A percentile compares a stretch with the other conserved stretches of the same genome.
Conservation (phyloP, 371 early-diverging fungal genomes). For the Haplosporangium sp. region DNA sequence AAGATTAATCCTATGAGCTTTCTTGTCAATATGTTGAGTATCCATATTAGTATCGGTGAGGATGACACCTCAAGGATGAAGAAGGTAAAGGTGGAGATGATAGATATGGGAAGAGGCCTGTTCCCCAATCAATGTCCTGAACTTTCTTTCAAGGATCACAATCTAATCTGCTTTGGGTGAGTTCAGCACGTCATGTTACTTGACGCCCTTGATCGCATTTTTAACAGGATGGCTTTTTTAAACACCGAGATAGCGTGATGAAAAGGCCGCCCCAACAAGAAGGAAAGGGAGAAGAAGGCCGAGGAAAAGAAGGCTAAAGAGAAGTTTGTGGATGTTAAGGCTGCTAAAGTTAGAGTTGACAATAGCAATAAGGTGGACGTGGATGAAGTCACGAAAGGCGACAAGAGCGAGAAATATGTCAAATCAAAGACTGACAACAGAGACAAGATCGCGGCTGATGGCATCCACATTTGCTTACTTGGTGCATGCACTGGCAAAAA, state of each 20-base stretch:
- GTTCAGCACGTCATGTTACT: too few relatives aligned
- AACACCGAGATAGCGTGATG: neutral
- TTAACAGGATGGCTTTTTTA: too few relatives aligned
- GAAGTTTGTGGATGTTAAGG: neutral
- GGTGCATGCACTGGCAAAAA: neutral
- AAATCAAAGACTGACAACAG: neutral
- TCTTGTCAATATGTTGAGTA: constrained; percentile 6
- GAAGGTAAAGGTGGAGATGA: constrained; percentile 17
- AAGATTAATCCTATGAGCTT: constrained; percentile 4
- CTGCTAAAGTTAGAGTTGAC: neutral
- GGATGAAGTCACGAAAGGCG: neutral
- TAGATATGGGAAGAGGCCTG: constrained; percentile 13
- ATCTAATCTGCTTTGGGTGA: too few relatives aligned
- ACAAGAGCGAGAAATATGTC: neutral
- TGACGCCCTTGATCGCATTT: too few relatives aligned
- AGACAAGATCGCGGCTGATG: neutral
- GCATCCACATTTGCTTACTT: neutral
- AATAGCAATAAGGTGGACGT: neutral
- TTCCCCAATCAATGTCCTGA: constrained; percentile 14
- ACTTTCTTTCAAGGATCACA: constrained; percentile 18
- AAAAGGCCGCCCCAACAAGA: neutral
- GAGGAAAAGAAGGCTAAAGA: neutral
- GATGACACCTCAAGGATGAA: neutral
- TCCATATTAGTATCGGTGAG: neutral
- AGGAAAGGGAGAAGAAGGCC: neutral